These are phyloP conservation scores for Anthostomella pinea DNA, from an alignment of 2,329 filamentous ascomycete species.

Conservation along the genomic window DNA sequence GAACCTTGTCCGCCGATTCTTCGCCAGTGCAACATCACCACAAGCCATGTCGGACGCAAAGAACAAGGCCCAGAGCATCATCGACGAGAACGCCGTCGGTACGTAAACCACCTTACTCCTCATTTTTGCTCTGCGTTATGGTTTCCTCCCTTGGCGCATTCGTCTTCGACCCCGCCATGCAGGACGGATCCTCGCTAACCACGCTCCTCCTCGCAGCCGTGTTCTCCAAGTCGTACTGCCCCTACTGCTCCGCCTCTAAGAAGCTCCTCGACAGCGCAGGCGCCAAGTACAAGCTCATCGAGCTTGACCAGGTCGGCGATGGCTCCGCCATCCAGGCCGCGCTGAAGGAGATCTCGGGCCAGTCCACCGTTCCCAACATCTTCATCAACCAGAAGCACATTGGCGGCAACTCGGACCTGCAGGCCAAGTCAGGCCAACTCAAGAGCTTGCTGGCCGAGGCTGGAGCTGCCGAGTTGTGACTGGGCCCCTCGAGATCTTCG, in stretches of 20 bases:
- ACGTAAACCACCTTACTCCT: constrained; percentile 35
- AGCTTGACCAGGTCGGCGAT: constrained; percentile 84
- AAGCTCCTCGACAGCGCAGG: constrained; percentile 63
- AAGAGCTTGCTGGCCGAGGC: constrained; percentile 61
- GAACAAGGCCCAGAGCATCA: constrained; percentile 79
- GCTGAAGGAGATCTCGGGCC: constrained; percentile 73
- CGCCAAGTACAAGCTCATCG: constrained; percentile 71
- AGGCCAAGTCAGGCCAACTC: constrained; percentile 64
- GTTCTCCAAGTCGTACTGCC: constrained; percentile 97
- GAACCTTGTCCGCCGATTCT: constrained; percentile 66
- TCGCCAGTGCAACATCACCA: constrained; percentile 56
- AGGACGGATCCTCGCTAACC: constrained; percentile 10
- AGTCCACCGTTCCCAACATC: constrained; percentile 92
- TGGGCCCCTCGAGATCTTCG: constrained; percentile 13
- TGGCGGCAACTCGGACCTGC: constrained; percentile 90
- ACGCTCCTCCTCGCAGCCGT: constrained; percentile 56
- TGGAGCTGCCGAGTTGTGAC: constrained; percentile 60
- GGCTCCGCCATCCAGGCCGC: constrained; percentile 80
- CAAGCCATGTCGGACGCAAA: constrained; percentile 79
- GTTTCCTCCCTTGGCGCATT: constrained; percentile 2
- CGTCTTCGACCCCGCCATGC: constrained; percentile 1
- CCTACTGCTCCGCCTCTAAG: constrained; percentile 85
- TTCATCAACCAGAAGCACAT: constrained; percentile 91
- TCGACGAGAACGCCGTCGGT: constrained; percentile 86
- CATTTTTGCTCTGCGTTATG: background rate